Percentiles rank a stretch among this genome's conserved stretches.
phyloP scores from a whole-genome alignment of 371 early-diverging fungal species.

The Rhizomucor pusillus region DNA sequence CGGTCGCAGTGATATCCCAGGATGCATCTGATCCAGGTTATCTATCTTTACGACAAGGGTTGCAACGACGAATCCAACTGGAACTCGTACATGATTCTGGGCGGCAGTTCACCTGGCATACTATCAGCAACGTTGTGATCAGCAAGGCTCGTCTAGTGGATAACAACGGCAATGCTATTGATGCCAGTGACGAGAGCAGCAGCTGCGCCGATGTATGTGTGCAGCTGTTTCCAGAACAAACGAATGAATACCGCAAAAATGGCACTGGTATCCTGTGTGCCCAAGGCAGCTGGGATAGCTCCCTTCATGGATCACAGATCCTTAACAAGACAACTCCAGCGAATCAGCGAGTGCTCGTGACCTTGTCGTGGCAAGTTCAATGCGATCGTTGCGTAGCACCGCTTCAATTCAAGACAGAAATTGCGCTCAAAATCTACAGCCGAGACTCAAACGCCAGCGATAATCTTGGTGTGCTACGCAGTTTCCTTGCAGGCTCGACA shows the following conservation, averaged over 20 bases:
- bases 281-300: constrained; percentile 80
- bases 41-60: constrained; percentile 78
- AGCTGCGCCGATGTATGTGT: constrained; percentile 32
- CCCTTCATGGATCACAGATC: constrained; percentile 69
- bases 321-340: constrained; percentile 72
- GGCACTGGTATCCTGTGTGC: constrained; percentile 51
- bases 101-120: constrained; percentile 51
- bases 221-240: constrained; percentile 24
- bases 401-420: constrained; percentile 60
- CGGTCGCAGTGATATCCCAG: constrained; percentile 65
- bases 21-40: constrained; percentile 55
- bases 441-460: constrained; percentile 36
- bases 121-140: constrained; percentile 42
- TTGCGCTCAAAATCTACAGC: constrained; percentile 57
- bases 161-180: constrained; percentile 54
- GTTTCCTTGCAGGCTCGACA: constrained; percentile 38
- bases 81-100: constrained; percentile 72
- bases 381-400: constrained; percentile 58
- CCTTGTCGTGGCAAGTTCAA: constrained; percentile 58
- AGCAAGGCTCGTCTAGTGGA: constrained; percentile 71
- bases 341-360: constrained; percentile 57
- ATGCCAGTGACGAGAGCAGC: constrained; percentile 22
- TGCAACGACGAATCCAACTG: constrained; percentile 77
- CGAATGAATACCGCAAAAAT: constrained; percentile 48
- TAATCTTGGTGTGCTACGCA: constrained; percentile 28